Percentiles rank a stretch among this genome's conserved stretches.
Conservation (phyloP, 352 stramenopile species). For the Pythium pyrilobum region DNA sequence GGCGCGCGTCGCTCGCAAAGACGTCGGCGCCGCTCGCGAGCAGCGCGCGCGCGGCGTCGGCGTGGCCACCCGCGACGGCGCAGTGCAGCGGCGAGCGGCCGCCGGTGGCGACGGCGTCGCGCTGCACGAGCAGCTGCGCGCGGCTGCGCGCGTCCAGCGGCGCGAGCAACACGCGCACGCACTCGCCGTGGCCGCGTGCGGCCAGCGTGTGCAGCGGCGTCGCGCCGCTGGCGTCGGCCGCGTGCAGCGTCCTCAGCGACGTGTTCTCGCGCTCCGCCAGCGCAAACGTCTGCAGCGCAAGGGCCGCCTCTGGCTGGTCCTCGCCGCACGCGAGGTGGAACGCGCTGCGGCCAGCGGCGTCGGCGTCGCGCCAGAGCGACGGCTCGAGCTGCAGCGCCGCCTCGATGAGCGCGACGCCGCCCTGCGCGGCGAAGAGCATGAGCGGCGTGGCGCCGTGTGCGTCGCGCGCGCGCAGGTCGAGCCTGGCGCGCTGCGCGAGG, state of each 20-base stretch:
- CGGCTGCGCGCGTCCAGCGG: background rate
- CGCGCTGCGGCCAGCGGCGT: conserved; percentile 32
- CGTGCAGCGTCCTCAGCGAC: conserved; percentile 21
- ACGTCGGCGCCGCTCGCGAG: conserved; percentile 10
- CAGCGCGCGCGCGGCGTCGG: conserved; percentile 28
- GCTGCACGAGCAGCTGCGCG: background rate
- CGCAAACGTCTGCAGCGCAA: conserved; percentile 30
- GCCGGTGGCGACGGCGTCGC: conserved; percentile 5
- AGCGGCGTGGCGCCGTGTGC: conserved; percentile 39
- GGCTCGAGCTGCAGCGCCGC: conserved; percentile 23
- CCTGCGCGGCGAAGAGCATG: conserved; percentile 47
- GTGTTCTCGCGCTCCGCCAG: background rate
- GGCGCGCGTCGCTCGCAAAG: conserved; percentile 28
- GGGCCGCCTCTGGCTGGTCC: conserved; percentile 57
- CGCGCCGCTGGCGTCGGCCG: conserved; percentile 20
- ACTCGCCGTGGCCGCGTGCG: conserved; percentile 46
- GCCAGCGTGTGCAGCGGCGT: conserved; percentile 45
- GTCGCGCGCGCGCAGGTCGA: conserved; percentile 41
- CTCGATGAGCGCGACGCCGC: conserved; percentile 40
- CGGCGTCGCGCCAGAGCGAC: conserved; percentile 22
- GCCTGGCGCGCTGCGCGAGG: conserved; percentile 25
- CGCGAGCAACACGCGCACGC: conserved; percentile 35
- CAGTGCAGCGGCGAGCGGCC: conserved; percentile 36
- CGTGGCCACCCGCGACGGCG: conserved; percentile 29
- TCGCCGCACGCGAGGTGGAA: conserved; percentile 55